phyloP scores from a whole-genome alignment of 2,329 filamentous ascomycete genomes.

The Grosmannia serpens region DNA sequence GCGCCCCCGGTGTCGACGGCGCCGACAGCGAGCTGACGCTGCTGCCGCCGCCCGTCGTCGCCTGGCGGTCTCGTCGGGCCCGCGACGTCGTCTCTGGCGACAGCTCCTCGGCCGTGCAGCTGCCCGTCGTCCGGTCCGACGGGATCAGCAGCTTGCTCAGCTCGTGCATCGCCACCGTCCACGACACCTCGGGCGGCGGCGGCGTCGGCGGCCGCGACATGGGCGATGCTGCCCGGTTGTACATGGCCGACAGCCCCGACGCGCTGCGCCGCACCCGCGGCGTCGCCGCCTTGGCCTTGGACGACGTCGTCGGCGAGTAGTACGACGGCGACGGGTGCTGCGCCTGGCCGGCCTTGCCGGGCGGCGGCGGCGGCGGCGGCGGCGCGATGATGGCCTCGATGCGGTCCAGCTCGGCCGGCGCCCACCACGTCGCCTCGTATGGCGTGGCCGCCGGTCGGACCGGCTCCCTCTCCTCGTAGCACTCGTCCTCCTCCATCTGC shows the following conservation, averaged over 20 bases:
- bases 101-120: slow-evolving; percentile 68
- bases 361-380: slow-evolving; percentile 34
- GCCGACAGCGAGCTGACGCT: slow-evolving; percentile 43
- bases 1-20: slow-evolving; percentile 20
- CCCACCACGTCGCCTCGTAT: slow-evolving; percentile 67
- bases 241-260: slow-evolving; percentile 37
- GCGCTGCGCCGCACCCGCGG: slow-evolving; percentile 53
- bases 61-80: slow-evolving; percentile 48
- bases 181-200: slow-evolving; percentile 71
- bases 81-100: slow-evolving; percentile 56
- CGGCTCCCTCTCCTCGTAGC: not conserved
- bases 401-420: slow-evolving; percentile 49
- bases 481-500: not conserved
- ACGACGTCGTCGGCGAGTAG: slow-evolving; percentile 79
- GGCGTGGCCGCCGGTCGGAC: too few relatives aligned
- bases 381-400: slow-evolving; percentile 51
- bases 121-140: slow-evolving; percentile 58
- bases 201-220: slow-evolving; percentile 42
- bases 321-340: slow-evolving; percentile 54
- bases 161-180: slow-evolving; percentile 75
- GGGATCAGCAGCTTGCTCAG: slow-evolving; percentile 76
- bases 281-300: slow-evolving; percentile 65
- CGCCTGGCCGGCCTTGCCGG: slow-evolving; percentile 20
- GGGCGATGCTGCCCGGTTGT: slow-evolving; percentile 16
- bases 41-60: slow-evolving; percentile 54